Percentiles rank a stretch among this genome's conserved stretches.
Evolutionary conservation across 2,329 filamentous ascomycete genomes (phyloP).

Genomic region (Penicillium sp.): DNA sequence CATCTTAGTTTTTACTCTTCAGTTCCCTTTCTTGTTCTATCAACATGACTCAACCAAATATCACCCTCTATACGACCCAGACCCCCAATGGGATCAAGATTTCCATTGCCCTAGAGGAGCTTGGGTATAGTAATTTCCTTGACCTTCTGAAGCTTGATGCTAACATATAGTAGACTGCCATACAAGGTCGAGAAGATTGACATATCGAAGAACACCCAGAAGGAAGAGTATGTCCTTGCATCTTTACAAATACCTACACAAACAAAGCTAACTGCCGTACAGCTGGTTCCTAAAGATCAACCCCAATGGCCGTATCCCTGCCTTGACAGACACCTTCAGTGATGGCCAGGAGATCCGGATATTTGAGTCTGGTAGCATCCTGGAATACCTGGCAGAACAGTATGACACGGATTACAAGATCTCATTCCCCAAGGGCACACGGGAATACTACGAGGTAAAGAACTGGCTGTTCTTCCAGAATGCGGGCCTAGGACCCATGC

Average conservation of each 20-base stretch:
- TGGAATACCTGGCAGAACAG: constrained; percentile 77
- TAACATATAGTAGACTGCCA: constrained; percentile 50
- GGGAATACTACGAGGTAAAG: constrained; percentile 75
- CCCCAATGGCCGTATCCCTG: constrained; percentile 88
- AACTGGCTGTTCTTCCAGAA: constrained; percentile 81
- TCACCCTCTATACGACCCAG: constrained; percentile 75
- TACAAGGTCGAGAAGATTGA: constrained; percentile 73
- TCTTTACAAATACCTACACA: background rate
- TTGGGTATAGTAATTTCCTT: constrained; percentile 51
- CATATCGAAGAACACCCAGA: constrained; percentile 74
- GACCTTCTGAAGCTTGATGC: background rate
- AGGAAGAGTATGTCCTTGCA: constrained; percentile 52
- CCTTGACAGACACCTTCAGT: constrained; percentile 72
- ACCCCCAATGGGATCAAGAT: constrained; percentile 91
- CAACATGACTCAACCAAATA: constrained; percentile 51
- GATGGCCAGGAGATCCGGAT: constrained; percentile 71
- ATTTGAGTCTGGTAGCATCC: constrained; percentile 80
- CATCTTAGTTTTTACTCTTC: background rate
- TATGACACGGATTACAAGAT: constrained; percentile 83
- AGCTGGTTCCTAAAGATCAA: constrained; percentile 88
- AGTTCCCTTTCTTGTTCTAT: background rate
- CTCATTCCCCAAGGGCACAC: constrained; percentile 68
- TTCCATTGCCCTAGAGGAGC: constrained; percentile 81
- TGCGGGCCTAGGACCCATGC: constrained; percentile 77
- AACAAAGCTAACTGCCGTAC: constrained; percentile 5